Conservation (phyloP, 1,284 basidiomycete genomes). For the Macrocystidia cucumis region DNA sequence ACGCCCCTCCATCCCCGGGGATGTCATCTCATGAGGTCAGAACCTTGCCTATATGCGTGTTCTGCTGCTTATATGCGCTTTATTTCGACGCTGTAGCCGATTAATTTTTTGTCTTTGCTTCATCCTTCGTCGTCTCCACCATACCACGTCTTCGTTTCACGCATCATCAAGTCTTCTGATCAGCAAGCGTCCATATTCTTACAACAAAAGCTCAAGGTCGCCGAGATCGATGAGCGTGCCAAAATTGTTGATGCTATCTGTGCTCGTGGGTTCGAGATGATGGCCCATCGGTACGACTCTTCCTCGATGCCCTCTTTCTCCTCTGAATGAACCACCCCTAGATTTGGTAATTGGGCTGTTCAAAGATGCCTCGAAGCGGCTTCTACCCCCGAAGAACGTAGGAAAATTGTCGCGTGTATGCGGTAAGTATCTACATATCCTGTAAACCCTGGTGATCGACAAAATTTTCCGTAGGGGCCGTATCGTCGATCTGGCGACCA, state of each 20-base stretch:
- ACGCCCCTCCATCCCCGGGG: constrained; percentile 15
- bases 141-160: constrained; percentile 68
- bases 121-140: constrained; percentile 78
- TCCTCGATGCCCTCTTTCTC: constrained; percentile 4
- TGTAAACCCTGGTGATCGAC: constrained; percentile 2
- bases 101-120: constrained; percentile 76
- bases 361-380: constrained; percentile 77
- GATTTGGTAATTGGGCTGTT: constrained; percentile 83
- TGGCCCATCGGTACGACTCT: constrained; percentile 65
- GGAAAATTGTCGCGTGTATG: constrained; percentile 77
- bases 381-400: constrained; percentile 58
- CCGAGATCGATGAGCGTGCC: constrained; percentile 64
- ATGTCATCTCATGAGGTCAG: constrained; percentile 27
- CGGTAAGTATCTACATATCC: constrained; percentile 32
- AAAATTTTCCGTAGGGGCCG: constrained; percentile 43
- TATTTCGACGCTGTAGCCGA: constrained; percentile 41
- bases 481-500: constrained; percentile 76
- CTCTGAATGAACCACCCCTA: constrained; percentile 19
- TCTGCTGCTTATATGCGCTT: constrained; percentile 16
- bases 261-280: constrained; percentile 77
- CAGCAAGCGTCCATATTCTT: constrained; percentile 85
- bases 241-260: constrained; percentile 83
- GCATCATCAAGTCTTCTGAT: constrained; percentile 80
- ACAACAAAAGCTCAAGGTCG: constrained; percentile 81
- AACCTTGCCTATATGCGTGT: constrained; percentile 9